Evolutionary conservation across 129 eudicot genomes (phyloP).

Genomic region (Sambucus nigra): DNA sequence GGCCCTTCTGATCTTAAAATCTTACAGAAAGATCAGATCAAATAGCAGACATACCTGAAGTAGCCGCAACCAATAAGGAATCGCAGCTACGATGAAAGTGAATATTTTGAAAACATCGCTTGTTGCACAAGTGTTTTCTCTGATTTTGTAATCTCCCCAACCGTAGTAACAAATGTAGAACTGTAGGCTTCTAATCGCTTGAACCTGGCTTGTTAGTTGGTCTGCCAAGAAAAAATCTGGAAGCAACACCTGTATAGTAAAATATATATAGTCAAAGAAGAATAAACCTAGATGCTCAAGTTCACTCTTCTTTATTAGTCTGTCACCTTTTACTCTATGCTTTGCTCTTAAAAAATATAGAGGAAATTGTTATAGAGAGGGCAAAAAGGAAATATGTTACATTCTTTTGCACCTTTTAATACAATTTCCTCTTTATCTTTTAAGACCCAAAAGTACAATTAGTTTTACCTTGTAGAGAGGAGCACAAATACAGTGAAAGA

Average conservation of each 20-base stretch:
- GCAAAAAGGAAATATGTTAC: no score
- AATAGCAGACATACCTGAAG: slow-evolving; percentile 10
- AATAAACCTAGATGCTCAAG: neutral
- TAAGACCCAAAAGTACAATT: no score
- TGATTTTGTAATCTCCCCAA: slow-evolving; percentile 4
- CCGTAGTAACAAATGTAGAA: slow-evolving; percentile 15
- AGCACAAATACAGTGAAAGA: slow-evolving; percentile 10
- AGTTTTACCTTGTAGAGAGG: slow-evolving; percentile 14
- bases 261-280: neutral
- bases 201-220: slow-evolving; percentile 15
- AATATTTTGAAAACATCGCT: neutral
- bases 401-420: no score
- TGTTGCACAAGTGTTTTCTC: neutral
- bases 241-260: slow-evolving; percentile 2
- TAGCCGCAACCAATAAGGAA: slow-evolving; percentile 16
- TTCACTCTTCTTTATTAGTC: neutral
- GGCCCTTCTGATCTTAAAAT: no score
- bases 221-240: slow-evolving; percentile 14
- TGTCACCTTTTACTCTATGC: neutral
- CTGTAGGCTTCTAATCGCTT: slow-evolving; percentile 10
- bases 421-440: no score
- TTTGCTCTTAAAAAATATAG: no score
- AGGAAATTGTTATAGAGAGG: no score
- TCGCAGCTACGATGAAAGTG: slow-evolving; percentile 3
- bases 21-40: no score